Evolutionary conservation across 1,139 yeast species (phyloP), one percentile per base, ranked within the genome.

Genomic region (Blastobotrys malaysiensis): DNA sequence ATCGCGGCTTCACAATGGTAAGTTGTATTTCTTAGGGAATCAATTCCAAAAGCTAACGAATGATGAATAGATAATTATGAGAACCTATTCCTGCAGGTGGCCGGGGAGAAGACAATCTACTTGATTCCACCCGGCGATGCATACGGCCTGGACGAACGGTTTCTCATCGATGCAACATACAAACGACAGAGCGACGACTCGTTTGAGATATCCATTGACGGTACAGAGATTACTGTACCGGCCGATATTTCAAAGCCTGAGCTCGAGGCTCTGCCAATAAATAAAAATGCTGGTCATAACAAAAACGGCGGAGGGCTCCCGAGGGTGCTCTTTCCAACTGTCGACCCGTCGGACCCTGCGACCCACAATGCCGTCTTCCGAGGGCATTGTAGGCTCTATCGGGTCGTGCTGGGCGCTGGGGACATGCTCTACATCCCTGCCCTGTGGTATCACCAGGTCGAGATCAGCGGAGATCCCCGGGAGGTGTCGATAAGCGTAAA

Each of bases 361-460:
- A 56, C 63, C 4, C 53, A 49, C 36, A 56, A 63, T 50, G 47
- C 50, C 16, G 46, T 64, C 13, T 63, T 52, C 52, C 48, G 49
- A 9, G 50, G 49, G 26, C 59, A 66, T 52, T 60, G 65, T 27
- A 58, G 59, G 27, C 63, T 63, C 21, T 68, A 64, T 52, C 58
- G 60, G 13, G 72, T 72, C 9, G 64, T 59, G 39, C 53, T 73
- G 22, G 53, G 59, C 5, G 70, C 74, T 0, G 76, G 76, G 5
- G 74, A 73, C 52, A 64, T 68, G 49, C 65, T 73, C 43, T 73
- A 67, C 55, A 59, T 73, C 18, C 77, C 77, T 1, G 72, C 76
- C 2, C 61, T 73, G 48, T 73, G 77, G 77, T 73, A 71, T 57
- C 77, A 73, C 52, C 73, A 73, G 58, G 62, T 70, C 1, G 63